Evolutionary conservation across 805 yeast genomes (phyloP).

Genomic region (Metschnikowia drakensbergensis): DNA sequence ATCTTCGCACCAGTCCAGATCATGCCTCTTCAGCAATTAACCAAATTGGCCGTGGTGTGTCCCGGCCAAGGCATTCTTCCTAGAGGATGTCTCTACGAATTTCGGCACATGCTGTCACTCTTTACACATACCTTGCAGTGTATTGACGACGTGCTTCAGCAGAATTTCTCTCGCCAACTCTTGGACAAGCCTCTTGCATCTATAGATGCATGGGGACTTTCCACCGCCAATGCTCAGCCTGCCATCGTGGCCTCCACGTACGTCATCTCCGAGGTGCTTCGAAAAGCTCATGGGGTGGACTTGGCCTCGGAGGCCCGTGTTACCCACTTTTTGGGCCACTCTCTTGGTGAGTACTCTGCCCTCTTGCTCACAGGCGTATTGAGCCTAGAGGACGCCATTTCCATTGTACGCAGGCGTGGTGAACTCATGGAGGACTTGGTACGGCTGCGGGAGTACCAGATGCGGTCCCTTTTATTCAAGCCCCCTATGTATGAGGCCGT

Average conservation of each 20-base stretch:
- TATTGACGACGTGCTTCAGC: slow-evolving; percentile 14
- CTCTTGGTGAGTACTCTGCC: slow-evolving; percentile 19
- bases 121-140: slow-evolving; percentile 12
- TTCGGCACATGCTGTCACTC: slow-evolving; percentile 7
- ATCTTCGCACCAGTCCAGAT: neutral
- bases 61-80: slow-evolving; percentile 20
- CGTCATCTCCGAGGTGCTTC: slow-evolving; percentile 8
- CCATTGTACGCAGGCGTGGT: slow-evolving; percentile 18
- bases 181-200: slow-evolving; percentile 7
- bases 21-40: neutral
- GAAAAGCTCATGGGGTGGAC: slow-evolving; percentile 10
- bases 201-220: slow-evolving; percentile 15
- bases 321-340: slow-evolving; percentile 15
- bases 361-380: slow-evolving; percentile 15
- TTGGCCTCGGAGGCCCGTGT: slow-evolving; percentile 16
- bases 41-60: slow-evolving; percentile 15
- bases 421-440: slow-evolving; percentile 12
- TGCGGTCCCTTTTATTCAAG: slow-evolving; percentile 34
- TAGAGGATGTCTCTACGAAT: slow-evolving; percentile 14
- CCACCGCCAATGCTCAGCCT: slow-evolving; percentile 47
- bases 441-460: slow-evolving; percentile 18
- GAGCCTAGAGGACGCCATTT: slow-evolving; percentile 12
- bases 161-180: slow-evolving; percentile 10
- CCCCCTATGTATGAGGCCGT: slow-evolving; percentile 22
- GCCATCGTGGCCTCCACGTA: slow-evolving; percentile 43